These are phyloP conservation scores for Zymoseptoria pseudotritici DNA, from an alignment of 2,329 filamentous ascomycete species.

Conservation along the genomic window DNA sequence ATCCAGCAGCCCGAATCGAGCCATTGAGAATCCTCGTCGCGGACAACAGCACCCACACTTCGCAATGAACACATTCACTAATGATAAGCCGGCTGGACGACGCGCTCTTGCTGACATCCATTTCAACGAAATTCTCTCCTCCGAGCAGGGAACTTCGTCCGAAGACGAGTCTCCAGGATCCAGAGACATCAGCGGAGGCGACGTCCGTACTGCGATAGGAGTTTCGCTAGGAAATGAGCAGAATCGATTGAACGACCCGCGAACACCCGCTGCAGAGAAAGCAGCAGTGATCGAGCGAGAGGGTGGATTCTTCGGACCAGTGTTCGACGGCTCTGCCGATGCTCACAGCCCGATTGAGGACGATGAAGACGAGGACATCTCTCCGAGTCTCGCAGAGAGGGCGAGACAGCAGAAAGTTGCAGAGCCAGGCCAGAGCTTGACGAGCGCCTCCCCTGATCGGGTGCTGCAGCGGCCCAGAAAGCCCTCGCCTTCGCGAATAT, in stretches of 20 bases:
- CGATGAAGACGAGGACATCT: background rate
- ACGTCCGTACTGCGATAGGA: conserved; percentile 44
- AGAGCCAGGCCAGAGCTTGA: background rate
- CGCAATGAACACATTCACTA: background rate
- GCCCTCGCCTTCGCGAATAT: conserved; percentile 40
- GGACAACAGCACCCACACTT: background rate
- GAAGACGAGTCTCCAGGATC: conserved; percentile 33
- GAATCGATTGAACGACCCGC: conserved; percentile 48
- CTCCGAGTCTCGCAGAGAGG: background rate
- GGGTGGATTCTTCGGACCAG: conserved; percentile 39
- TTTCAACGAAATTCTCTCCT: conserved; percentile 34
- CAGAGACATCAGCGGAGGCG: conserved; percentile 28
- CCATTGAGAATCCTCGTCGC: background rate
- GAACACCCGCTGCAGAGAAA: conserved; percentile 53
- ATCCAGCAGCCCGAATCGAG: background rate
- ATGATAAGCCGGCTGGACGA: conserved; percentile 3
- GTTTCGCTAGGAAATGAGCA: conserved; percentile 53
- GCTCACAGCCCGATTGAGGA: background rate
- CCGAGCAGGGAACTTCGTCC: conserved; percentile 36
- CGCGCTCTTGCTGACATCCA: conserved; percentile 37
- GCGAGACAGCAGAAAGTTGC: background rate
- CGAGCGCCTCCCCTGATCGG: background rate
- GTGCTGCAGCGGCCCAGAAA: conserved; percentile 10
- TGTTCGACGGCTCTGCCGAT: conserved; percentile 11
- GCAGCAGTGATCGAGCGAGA: conserved; percentile 46